Base-by-base conservation (phyloP, 192 early-diverging fungal genomes). In the Backusella mclennaniae region DNA sequence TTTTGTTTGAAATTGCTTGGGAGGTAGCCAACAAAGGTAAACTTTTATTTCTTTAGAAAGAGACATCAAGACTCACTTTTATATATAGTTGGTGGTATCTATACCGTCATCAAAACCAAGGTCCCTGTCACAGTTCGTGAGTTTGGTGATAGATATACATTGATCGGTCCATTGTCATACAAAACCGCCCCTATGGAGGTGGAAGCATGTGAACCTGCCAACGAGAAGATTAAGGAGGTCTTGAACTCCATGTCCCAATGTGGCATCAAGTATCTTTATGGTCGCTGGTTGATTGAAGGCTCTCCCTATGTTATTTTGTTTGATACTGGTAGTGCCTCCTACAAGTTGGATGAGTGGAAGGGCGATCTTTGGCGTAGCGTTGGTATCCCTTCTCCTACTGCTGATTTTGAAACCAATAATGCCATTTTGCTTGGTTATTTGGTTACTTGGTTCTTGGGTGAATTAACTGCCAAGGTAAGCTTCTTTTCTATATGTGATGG, bases 81-180 rank as follows among this genome's bases (percentile, higher is more conserved):
- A 29, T 35, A 41, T 63, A 31, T 26, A 95, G 97, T 98, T 39
- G 97, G 97, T 79, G 96, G 96, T 53, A 98, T 99, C 85, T 97
- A 99, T 88, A 99, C 96, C 3, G 96, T 99, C 29, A 94, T 99
- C 83, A 96, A 95, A 85, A 94, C 96, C 41, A 99, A 99, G 83
- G 96, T 94, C 0, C 97, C 97, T 8, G 95, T 99, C 15, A 99
- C 97, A 0, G 89, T 91, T 35, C 90, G 93, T 56, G 97, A 99
- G 78, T 99, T 95, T 86, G 96, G 95, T 74, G 92, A 96, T 77
- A 90, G 95, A 26, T 99, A 97, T 83, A 91, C 90, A 74, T 87
- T 99, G 79, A 95, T 97, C 44, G 97, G 97, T 4, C 97, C 97
- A 1, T 87, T 96, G 71, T 93, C 91, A 73, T 90, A 92, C 79